phyloP scores from a whole-genome alignment of 73 alveolate species.

The Stentor roeselii region DNA sequence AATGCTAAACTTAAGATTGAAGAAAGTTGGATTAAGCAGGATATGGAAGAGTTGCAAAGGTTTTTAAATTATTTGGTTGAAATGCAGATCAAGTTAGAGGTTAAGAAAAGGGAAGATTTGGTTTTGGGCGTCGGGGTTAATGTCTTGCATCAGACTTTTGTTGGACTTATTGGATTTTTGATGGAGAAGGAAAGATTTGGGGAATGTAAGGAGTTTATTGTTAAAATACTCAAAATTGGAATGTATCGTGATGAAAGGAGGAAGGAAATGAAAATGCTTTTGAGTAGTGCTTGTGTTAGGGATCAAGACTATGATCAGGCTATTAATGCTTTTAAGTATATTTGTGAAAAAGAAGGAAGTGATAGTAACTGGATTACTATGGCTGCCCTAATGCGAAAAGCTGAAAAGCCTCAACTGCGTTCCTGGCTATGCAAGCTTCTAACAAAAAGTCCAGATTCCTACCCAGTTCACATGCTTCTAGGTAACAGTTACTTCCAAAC shows the following conservation, averaged over 20 bases:
- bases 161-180: background rate
- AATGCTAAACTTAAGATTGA: conserved; percentile 13
- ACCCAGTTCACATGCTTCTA: conserved; percentile 4
- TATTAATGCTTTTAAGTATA: conserved; percentile 10
- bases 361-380: conserved; percentile 1
- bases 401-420: background rate
- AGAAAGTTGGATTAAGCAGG: background rate
- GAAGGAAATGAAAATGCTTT: background rate
- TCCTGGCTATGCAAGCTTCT: conserved; percentile 5
- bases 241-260: background rate
- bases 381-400: background rate
- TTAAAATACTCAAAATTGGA: background rate
- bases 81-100: background rate
- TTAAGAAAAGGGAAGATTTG: background rate
- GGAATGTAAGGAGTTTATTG: background rate
- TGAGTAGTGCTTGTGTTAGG: background rate
- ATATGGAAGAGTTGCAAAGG: background rate
- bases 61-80: background rate
- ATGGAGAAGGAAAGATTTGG: background rate
- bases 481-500: conserved; percentile 20
- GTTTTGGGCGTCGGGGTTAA: background rate
- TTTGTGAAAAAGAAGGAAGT: conserved; percentile 9
- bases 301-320: conserved; percentile 25
- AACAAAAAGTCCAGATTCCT: background rate
- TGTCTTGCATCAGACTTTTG: background rate